phyloP scores from a whole-genome alignment of 208 protist genomes.

The Leishmania tropica region DNA sequence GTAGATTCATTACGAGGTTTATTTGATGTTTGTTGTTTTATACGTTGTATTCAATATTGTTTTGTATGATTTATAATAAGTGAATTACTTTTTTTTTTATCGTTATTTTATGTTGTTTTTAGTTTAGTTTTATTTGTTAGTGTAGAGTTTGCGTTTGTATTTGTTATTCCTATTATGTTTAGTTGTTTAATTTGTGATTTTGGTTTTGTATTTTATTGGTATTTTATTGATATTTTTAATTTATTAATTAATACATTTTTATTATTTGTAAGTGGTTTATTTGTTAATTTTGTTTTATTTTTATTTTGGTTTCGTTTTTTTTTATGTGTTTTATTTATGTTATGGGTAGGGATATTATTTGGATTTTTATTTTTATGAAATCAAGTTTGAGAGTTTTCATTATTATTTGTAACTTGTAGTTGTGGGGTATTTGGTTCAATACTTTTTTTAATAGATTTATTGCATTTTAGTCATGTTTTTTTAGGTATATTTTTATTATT shows the following conservation, averaged over 20 bases:
- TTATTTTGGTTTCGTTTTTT: conserved; percentile 61
- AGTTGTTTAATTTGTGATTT: conserved; percentile 63
- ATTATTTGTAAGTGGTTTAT: conserved; percentile 62
- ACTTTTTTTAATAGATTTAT: conserved; percentile 60
- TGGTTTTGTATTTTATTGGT: conserved; percentile 65
- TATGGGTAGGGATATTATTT: conserved; percentile 52
- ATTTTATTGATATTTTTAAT: conserved; percentile 65
- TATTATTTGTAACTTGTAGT: conserved; percentile 56
- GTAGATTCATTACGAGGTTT: conserved; percentile 46
- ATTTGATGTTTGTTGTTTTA: conserved; percentile 41
- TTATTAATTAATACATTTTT: conserved; percentile 67
- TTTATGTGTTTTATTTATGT: conserved; percentile 50
- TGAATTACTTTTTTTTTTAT: conserved; percentile 53
- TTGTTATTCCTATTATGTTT: conserved; percentile 48
- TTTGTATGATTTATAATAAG: conserved; percentile 57
- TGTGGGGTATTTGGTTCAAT: conserved; percentile 58
- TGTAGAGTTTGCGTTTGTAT: conserved; percentile 47
- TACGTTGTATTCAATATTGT: conserved; percentile 50
- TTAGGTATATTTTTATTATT: conserved; percentile 61
- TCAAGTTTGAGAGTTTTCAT: conserved; percentile 59
- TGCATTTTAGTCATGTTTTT: conserved; percentile 60
- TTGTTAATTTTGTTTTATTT: conserved; percentile 65
- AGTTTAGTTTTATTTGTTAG: conserved; percentile 57
- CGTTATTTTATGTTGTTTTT: conserved; percentile 61
- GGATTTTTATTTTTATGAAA: conserved; percentile 67